Evolutionary conservation across 192 early-diverging fungal genomes (phyloP), one percentile per base, ranked within the genome.

Genomic region (Coemansia sp.): DNA sequence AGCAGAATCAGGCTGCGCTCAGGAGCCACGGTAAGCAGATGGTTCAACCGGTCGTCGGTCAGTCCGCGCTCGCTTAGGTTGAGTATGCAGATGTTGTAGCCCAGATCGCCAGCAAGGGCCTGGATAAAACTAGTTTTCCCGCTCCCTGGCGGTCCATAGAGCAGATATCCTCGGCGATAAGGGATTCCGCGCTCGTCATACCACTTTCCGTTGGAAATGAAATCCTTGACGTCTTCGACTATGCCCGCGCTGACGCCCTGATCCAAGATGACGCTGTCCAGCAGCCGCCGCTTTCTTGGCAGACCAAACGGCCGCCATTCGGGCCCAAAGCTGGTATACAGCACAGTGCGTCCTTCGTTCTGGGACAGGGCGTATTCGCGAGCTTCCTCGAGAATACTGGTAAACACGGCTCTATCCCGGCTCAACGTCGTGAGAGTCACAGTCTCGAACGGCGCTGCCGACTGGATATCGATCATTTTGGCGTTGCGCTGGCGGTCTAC

Each of bases 261-360:
- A 56, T 92, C 90, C 72, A 97, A 71, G 55, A 90, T 91, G 7
- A 91, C 94, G 41, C 89, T 92, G 34, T 87, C 77, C 34, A 95
- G 67, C 45, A 89, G 71, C 58, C 93, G 75, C n/a, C 88, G 74
- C 76, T 90, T 91, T 48, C 97, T 85, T 9, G 97, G 97, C 67
- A 93, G 84, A 4, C 97, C 97, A 86, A 99, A 98, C 2, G 94
- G 94, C 63, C 95, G 85, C 97, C 97, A 99, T 67, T 99, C 97
- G 6, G 94, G 91, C 0, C 97, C 97, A 85, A 90, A 97, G 45
- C 90, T 92, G 2, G 95, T 96, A 80, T 96, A 98, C 51, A 99
- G 87, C 34, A 99, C 97, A 3, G 94, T 98, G 65, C 96, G 96
- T 20, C 97, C 97, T 62, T 95, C 93, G 79, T 97, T 93, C 68